These are phyloP conservation scores for Peniophora sp. DNA, from an alignment of 1,284 basidiomycete genomes.

Conservation along the genomic window DNA sequence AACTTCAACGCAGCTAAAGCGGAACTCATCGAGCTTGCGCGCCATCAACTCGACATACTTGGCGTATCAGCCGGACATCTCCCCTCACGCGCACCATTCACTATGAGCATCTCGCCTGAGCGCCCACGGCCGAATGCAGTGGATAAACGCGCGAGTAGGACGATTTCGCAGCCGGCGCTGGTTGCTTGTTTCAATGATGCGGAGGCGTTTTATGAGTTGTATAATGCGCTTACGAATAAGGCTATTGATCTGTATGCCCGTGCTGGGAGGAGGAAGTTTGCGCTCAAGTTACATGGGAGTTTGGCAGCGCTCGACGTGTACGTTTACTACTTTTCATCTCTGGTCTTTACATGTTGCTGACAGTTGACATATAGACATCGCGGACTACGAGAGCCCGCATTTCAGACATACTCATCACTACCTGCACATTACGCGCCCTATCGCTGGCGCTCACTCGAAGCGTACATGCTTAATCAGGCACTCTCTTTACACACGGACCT, in stretches of 20 bases:
- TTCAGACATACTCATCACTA: conserved; percentile 66
- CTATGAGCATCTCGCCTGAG: conserved; percentile 27
- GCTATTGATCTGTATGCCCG: conserved; percentile 79
- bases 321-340: conserved; percentile 20
- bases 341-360: not conserved
- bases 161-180: conserved; percentile 61
- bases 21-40: conserved; percentile 76
- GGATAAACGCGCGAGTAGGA: conserved; percentile 21
- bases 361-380: conserved; percentile 44
- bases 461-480: conserved; percentile 64
- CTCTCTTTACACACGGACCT: conserved; percentile 54
- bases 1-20: conserved; percentile 67
- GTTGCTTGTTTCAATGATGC: conserved; percentile 49
- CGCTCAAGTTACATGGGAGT: conserved; percentile 75
- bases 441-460: conserved; percentile 72
- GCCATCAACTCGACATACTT: conserved; percentile 79
- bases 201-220: conserved; percentile 68
- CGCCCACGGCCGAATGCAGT: conserved; percentile 8
- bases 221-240: conserved; percentile 66
- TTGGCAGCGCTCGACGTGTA: conserved; percentile 85
- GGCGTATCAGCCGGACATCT: conserved; percentile 70
- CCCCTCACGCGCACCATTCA: conserved; percentile 68
- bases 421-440: conserved; percentile 78
- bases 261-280: conserved; percentile 76
- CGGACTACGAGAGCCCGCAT: conserved; percentile 49